Conservation (phyloP, 331 rosid genomes). For the Dryas integrifolia region DNA sequence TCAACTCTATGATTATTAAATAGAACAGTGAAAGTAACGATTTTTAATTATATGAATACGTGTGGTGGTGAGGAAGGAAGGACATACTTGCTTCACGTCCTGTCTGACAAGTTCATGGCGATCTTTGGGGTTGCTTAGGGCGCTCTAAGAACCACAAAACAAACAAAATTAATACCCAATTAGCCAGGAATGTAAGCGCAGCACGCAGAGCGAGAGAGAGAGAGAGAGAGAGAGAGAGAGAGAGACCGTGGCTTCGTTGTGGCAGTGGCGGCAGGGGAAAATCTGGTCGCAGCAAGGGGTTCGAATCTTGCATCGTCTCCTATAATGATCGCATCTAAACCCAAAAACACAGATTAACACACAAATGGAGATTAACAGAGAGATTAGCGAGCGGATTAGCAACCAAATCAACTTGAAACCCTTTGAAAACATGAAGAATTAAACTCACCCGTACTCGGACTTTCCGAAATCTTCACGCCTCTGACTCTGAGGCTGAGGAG, state of each 20-base stretch:
- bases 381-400: background rate
- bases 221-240: background rate
- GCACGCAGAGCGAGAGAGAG: background rate
- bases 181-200: too few species aligned
- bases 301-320: slow-evolving; percentile 66
- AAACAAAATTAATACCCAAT: background rate
- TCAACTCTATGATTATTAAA: background rate
- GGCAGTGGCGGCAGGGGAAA: slow-evolving; percentile 76
- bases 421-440: too few species aligned
- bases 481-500: background rate
- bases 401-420: background rate
- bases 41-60: too few species aligned
- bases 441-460: slow-evolving; percentile 2
- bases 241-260: slow-evolving; percentile 63
- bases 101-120: slow-evolving; percentile 56
- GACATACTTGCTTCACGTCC: slow-evolving; percentile 55
- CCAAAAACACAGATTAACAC: background rate
- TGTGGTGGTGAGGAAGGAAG: background rate
- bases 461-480: background rate
- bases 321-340: slow-evolving; percentile 61
- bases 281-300: slow-evolving; percentile 71
- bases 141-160: slow-evolving; percentile 35
- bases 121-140: slow-evolving; percentile 48
- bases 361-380: too few species aligned
- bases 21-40: background rate